Conservation (phyloP, 2,329 filamentous ascomycete species). For the Paecilomyces variotii region DNA sequence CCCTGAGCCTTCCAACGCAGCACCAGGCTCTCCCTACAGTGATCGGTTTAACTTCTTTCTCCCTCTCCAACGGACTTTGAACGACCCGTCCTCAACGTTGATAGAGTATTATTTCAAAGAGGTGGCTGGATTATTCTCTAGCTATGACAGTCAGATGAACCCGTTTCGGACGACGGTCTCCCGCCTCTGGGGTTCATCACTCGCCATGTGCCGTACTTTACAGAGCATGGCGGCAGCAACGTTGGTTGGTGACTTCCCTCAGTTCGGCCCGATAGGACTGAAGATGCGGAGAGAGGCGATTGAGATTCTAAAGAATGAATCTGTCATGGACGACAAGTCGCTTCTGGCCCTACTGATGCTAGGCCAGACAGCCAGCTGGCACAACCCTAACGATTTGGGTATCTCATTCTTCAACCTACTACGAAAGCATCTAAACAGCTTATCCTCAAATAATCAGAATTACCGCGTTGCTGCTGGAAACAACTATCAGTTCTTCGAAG, state of each 20-base stretch:
- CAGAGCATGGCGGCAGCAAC: constrained; percentile 59
- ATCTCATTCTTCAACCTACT: constrained; percentile 42
- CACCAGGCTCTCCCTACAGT: neutral
- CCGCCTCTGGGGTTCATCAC: constrained; percentile 50
- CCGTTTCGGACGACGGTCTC: constrained; percentile 53
- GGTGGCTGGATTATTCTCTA: constrained; percentile 55
- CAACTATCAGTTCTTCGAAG: constrained; percentile 48
- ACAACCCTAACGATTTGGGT: constrained; percentile 49
- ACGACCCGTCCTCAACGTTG: constrained; percentile 47
- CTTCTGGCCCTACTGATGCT: constrained; percentile 52
- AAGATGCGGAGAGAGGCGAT: constrained; percentile 47
- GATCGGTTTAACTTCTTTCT: constrained; percentile 13
- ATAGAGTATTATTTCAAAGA: constrained; percentile 59
- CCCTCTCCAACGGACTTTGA: constrained; percentile 33
- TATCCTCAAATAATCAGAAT: constrained; percentile 23
- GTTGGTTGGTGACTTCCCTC: constrained; percentile 49
- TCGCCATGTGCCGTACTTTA: constrained; percentile 53
- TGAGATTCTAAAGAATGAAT: constrained; percentile 43
- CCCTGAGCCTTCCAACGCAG: constrained; percentile 7
- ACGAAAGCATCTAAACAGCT: constrained; percentile 34
- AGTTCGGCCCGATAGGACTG: constrained; percentile 43
- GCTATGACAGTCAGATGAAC: constrained; percentile 55
- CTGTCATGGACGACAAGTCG: constrained; percentile 44
- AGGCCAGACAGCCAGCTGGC: constrained; percentile 54
- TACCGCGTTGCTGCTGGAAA: constrained; percentile 18